A percentile compares a stretch with the other conserved stretches of the same genome.
phyloP scores from a whole-genome alignment of 2,329 filamentous ascomycete genomes.

The Penicillium sp. region DNA sequence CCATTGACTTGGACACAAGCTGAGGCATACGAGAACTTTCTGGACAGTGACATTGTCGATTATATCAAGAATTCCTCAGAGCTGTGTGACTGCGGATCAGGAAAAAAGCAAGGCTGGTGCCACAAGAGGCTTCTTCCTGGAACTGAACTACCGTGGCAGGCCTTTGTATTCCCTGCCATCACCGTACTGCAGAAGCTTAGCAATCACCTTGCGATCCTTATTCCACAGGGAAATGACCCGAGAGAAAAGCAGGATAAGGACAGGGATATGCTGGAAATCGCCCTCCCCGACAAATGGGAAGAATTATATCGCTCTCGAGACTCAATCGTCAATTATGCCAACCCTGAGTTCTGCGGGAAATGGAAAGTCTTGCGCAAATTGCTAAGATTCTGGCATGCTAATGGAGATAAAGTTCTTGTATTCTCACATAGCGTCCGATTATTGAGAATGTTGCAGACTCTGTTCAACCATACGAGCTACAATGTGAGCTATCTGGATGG shows the following conservation, averaged over 20 bases:
- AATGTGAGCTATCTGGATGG: slow-evolving; percentile 90
- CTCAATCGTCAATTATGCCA: slow-evolving; percentile 74
- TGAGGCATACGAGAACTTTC: slow-evolving; percentile 76
- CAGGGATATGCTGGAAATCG: slow-evolving; percentile 68
- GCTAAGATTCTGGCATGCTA: slow-evolving; percentile 82
- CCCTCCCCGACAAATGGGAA: slow-evolving; percentile 72
- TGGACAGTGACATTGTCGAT: slow-evolving; percentile 69
- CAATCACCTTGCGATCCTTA: slow-evolving; percentile 86
- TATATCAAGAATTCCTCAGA: slow-evolving; percentile 68
- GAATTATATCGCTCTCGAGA: slow-evolving; percentile 72
- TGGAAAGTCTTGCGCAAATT: slow-evolving; percentile 89
- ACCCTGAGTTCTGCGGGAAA: slow-evolving; percentile 92
- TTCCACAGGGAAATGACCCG: slow-evolving; percentile 65
- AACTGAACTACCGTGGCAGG: slow-evolving; percentile 64
- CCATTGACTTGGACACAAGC: slow-evolving; percentile 79
- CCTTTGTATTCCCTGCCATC: slow-evolving; percentile 81
- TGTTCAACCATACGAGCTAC: slow-evolving; percentile 87
- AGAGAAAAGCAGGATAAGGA: slow-evolving; percentile 76
- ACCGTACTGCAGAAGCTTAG: slow-evolving; percentile 79
- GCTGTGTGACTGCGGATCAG: slow-evolving; percentile 66
- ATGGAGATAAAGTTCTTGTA: slow-evolving; percentile 89
- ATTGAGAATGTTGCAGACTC: slow-evolving; percentile 75
- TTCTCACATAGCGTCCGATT: slow-evolving; percentile 91
- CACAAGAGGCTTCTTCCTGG: slow-evolving; percentile 62
- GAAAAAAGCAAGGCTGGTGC: slow-evolving; percentile 76